A percentile compares a stretch with the other conserved stretches of the same genome.
phyloP scores from a whole-genome alignment of 2,329 filamentous ascomycete species.

The Magnaporthiopsis rhizophila region DNA sequence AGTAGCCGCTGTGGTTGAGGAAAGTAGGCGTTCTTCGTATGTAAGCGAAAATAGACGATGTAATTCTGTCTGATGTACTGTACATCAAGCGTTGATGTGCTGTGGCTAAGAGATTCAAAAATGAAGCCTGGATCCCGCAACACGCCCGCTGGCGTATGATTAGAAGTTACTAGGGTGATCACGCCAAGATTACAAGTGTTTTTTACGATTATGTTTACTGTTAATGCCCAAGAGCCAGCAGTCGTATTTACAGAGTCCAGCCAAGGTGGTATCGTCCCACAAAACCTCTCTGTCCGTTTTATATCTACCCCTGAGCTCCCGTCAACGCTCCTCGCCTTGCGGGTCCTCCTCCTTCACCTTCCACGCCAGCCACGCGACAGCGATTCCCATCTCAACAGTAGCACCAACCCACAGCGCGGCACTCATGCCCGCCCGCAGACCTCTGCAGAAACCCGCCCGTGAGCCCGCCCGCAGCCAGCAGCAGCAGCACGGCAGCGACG shows the following conservation, averaged over 20 bases:
- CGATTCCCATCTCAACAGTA: slow-evolving; percentile 33
- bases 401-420: slow-evolving; percentile 37
- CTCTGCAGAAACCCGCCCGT: slow-evolving; percentile 39
- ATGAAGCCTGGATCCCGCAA: background rate
- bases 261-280: background rate
- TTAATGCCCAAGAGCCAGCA: too few relatives aligned
- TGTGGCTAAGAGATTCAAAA: background rate
- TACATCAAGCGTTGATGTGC: background rate
- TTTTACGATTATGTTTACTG: too few relatives aligned
- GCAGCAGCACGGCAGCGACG: slow-evolving; percentile 30
- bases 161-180: too few relatives aligned
- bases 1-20: background rate
- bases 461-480: slow-evolving; percentile 38
- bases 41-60: background rate
- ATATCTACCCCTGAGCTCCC: too few relatives aligned
- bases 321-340: background rate
- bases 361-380: slow-evolving; percentile 22
- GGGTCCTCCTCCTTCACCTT: slow-evolving; percentile 4
- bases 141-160: too few relatives aligned
- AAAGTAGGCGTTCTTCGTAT: too few relatives aligned
- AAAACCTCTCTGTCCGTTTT: too few relatives aligned
- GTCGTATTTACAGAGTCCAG: too few relatives aligned
- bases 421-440: slow-evolving; percentile 30
- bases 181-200: too few relatives aligned
- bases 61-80: background rate